Conservation (phyloP, 805 yeast genomes). For the Kockiozyma suomiensis region DNA sequence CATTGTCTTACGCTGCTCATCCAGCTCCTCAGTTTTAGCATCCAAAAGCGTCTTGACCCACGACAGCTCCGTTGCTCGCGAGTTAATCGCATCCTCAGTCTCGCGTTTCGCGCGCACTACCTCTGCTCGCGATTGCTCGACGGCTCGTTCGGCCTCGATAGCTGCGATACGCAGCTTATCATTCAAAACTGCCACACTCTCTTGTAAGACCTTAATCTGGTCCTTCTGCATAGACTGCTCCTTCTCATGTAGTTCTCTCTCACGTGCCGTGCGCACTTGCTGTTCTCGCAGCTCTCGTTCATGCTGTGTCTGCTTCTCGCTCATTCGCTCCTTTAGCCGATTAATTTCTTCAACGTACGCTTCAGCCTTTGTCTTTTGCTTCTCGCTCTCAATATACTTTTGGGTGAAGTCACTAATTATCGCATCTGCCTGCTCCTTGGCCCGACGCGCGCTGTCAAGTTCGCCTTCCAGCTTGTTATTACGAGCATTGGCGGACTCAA, state of each 20-base stretch:
- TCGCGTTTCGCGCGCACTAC: conserved; percentile 10
- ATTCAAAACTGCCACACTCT: conserved; percentile 11
- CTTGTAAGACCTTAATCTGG: conserved; percentile 25
- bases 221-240: conserved; percentile 20
- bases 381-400: conserved; percentile 20
- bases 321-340: not conserved
- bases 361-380: conserved; percentile 15
- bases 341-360: conserved; percentile 12
- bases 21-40: conserved; percentile 22
- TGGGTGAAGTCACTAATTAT: conserved; percentile 13
- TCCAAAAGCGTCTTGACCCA: conserved; percentile 27
- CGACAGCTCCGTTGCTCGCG: conserved; percentile 27
- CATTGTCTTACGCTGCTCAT: conserved; percentile 17
- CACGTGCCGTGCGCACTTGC: conserved; percentile 10
- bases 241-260: conserved; percentile 6
- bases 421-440: conserved; percentile 13
- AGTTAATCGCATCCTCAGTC: conserved; percentile 16
- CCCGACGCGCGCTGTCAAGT: conserved; percentile 22
- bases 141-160: conserved; percentile 4
- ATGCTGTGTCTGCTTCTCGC: conserved; percentile 1
- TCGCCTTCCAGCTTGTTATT: conserved; percentile 13
- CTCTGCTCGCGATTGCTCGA: conserved; percentile 2
- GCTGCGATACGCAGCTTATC: conserved; percentile 18
- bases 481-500: conserved; percentile 5
- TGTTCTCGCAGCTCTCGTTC: conserved; percentile 17